Conservation (phyloP, 2,329 filamentous ascomycete species). For the Hypoxylon sp. region DNA sequence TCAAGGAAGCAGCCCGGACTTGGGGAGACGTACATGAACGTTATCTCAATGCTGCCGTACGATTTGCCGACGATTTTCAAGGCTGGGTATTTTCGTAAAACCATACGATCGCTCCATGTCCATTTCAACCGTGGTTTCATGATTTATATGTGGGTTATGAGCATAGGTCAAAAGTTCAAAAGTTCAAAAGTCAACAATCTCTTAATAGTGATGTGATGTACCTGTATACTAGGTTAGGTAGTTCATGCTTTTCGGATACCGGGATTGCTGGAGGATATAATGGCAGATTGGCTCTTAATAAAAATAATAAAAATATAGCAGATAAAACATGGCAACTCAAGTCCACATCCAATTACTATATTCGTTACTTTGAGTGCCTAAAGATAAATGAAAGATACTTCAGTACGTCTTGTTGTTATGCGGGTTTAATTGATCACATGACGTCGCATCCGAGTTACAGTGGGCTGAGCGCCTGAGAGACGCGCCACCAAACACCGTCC, state of each 20-base stretch:
- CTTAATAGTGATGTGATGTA: constrained; percentile 3
- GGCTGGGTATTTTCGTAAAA: constrained; percentile 70
- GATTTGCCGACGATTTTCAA: constrained; percentile 80
- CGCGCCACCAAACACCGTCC: constrained; percentile 33
- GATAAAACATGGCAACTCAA: not conserved
- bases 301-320: constrained; percentile 12
- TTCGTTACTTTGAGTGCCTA: not conserved
- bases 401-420: constrained; percentile 1
- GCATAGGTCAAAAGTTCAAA: constrained; percentile 18
- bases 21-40: constrained; percentile 79
- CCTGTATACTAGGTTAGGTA: not conserved
- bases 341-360: not conserved
- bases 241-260: constrained; percentile 9
- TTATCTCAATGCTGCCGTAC: constrained; percentile 78
- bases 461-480: constrained; percentile 27
- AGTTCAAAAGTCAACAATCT: constrained; percentile 17
- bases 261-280: constrained; percentile 7
- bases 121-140: not conserved
- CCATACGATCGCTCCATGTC: not conserved
- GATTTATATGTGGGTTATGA: constrained; percentile 22
- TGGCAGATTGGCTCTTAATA: constrained; percentile 2
- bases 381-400: constrained; percentile 1
- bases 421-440: constrained; percentile 49
- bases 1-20: constrained; percentile 80
- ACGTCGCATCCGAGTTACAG: constrained; percentile 47